Evolutionary conservation across 1,284 basidiomycete genomes (phyloP).

Genomic region (Athelia sp.): DNA sequence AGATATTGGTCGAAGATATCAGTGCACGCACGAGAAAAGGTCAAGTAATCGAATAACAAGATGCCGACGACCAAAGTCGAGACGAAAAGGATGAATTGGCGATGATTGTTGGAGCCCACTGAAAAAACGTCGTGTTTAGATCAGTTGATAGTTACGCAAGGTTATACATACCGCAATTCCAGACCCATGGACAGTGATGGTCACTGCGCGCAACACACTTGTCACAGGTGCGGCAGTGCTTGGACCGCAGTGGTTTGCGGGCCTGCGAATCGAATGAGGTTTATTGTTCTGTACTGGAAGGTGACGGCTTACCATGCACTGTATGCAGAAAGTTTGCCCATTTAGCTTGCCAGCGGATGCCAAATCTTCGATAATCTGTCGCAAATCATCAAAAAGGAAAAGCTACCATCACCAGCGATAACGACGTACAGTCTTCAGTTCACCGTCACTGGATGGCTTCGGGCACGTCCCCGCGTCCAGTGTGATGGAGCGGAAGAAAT

Average conservation of each 20-base stretch:
- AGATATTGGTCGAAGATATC: conserved; percentile 33
- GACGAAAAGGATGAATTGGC: conserved; percentile 92
- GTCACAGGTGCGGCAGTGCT: conserved; percentile 92
- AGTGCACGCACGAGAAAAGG: conserved; percentile 59
- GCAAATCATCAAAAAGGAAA: conserved; percentile 4
- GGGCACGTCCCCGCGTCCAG: conserved; percentile 91
- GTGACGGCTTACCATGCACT: conserved; percentile 69
- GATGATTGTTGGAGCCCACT: conserved; percentile 95
- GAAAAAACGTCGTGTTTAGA: no score
- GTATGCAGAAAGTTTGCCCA: conserved; percentile 93
- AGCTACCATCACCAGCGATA: conserved; percentile 2
- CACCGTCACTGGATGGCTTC: conserved; percentile 71
- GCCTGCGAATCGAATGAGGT: conserved; percentile 39
- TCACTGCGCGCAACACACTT: conserved; percentile 88
- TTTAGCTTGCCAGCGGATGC: conserved; percentile 86
- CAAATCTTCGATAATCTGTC: conserved; percentile 82
- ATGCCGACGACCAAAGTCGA: conserved; percentile 81
- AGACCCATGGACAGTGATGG: conserved; percentile 99
- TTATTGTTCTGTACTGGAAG: not conserved
- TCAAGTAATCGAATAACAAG: conserved; percentile 75
- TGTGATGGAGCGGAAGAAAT: conserved; percentile 86
- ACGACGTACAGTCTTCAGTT: conserved; percentile 72
- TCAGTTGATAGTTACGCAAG: conserved; percentile 3
- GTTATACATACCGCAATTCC: conserved; percentile 81
- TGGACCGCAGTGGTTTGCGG: conserved; percentile 88